A percentile compares a stretch with the other conserved stretches of the same genome.
Conservation (phyloP, 2,329 filamentous ascomycete genomes). For the Westerdykella aurantiaca region DNA sequence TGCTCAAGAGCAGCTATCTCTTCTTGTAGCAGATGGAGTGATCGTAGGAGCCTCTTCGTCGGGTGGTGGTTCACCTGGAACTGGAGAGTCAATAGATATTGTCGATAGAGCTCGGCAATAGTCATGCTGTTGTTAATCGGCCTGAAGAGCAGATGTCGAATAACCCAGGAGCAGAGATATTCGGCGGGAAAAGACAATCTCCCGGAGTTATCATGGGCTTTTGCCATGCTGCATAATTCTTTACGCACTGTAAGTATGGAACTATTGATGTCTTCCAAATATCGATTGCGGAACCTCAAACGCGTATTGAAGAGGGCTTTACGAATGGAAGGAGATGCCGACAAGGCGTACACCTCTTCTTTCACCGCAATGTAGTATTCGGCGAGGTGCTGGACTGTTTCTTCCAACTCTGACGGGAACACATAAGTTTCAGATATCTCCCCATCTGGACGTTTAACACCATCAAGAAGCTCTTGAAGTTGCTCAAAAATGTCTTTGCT, state of each 20-base stretch:
- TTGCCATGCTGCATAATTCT: slow-evolving; percentile 26
- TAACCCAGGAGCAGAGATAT: slow-evolving; percentile 28
- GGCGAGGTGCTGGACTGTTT: slow-evolving; percentile 17
- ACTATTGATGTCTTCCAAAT: no score
- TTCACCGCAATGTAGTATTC: slow-evolving; percentile 25
- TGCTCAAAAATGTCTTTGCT: slow-evolving; percentile 9
- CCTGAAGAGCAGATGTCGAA: slow-evolving; percentile 25
- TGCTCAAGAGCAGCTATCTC: slow-evolving; percentile 19
- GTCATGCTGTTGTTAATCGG: slow-evolving; percentile 23
- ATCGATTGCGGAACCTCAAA: no score
- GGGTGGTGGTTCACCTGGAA: slow-evolving; percentile 33
- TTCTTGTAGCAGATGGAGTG: slow-evolving; percentile 31
- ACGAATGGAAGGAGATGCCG: no score
- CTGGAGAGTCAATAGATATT: slow-evolving; percentile 29
- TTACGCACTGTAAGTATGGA: slow-evolving; percentile 13
- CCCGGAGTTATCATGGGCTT: slow-evolving; percentile 8
- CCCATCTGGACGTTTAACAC: slow-evolving; percentile 22
- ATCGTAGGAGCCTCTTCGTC: slow-evolving; percentile 28
- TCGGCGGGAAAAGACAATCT: slow-evolving; percentile 23
- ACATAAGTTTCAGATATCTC: slow-evolving; percentile 21
- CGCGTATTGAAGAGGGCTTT: no score
- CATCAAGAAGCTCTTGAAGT: slow-evolving; percentile 19
- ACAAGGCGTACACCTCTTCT: slow-evolving; percentile 14
- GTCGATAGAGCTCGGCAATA: slow-evolving; percentile 26
- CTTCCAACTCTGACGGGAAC: slow-evolving; percentile 18